Base-by-base conservation (phyloP, 768 basidiomycete species). In the Chiua virens region DNA sequence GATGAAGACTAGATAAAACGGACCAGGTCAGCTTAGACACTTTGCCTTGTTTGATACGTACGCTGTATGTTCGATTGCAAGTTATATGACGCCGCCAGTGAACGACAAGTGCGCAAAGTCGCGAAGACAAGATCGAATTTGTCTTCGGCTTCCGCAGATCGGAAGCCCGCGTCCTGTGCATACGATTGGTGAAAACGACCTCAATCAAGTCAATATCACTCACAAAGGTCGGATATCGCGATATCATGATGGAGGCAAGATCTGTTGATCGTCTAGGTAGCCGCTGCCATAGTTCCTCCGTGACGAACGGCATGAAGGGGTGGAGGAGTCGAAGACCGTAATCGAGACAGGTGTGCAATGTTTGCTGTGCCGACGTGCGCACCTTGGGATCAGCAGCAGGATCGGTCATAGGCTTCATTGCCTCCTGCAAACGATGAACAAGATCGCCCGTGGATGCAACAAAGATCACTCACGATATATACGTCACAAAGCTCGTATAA, bases 271-370 rank as follows among this genome's bases (percentile, higher is more conserved):
- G 77, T 17, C 95, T 78, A 0, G 95, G 94, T 3, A 99, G 76
- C 25, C 97, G 83, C 68, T 99, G 97, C 97, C 97, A 99, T 11
- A 99, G 75, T 69, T 98, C 97, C 72, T 99, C 97, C 5, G 97
- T 98, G 28, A 99, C 91, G 70, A 89, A 99, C 1, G 97, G 97
- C 97, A 98, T 99, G 75, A 98, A 94, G 0, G 97, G 97, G 69
- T 98, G 97, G 1, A 98, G 77, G 3, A 99, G 76, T 18, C 87
- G 84, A 47, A 99, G 76, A 10, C 95, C 97, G 53, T 86, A 73
- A 61, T 99, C 97, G 36, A 99, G 79, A 67, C 93, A 96, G 8
- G 88, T 95, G 70, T 98, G 97, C 34, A 99, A 74, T 0, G 96
- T 98, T 71, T 98, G 92, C 64, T 97, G 95, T 4, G 96, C 90